phyloP scores from a whole-genome alignment of 257 asterid genomes.

The Forsythia suspensa region DNA sequence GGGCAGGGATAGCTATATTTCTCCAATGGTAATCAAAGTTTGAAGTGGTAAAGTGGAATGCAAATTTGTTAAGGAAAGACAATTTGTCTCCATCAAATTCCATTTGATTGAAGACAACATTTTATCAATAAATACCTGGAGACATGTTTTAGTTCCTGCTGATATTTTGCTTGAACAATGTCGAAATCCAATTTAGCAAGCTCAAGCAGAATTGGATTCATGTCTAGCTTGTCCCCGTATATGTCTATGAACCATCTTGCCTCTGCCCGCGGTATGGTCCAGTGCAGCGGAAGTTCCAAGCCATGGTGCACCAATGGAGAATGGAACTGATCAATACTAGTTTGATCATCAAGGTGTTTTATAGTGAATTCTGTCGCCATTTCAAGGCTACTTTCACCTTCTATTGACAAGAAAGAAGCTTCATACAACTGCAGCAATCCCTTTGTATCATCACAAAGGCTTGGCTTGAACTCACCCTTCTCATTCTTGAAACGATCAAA shows the following conservation, averaged over 20 bases:
- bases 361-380: constrained; percentile 33
- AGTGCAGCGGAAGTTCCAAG: constrained; percentile 17
- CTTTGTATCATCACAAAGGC: constrained; percentile 22
- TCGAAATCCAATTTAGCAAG: constrained; percentile 21
- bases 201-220: background rate
- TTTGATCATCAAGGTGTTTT: background rate
- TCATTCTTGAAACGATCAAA: constrained; percentile 36
- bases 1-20: too few species aligned
- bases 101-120: background rate
- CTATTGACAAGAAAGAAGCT: constrained; percentile 40
- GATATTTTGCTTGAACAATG: constrained; percentile 18
- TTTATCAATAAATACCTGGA: constrained; percentile 7
- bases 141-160: constrained; percentile 10
- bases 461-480: constrained; percentile 25
- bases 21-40: background rate
- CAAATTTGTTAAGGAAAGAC: too few species aligned
- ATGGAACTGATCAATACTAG: background rate
- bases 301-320: constrained; percentile 3
- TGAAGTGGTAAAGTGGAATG: too few species aligned
- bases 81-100: background rate
- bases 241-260: background rate
- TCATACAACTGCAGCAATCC: constrained; percentile 49
- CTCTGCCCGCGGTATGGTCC: constrained; percentile 6
- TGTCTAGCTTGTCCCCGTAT: background rate
- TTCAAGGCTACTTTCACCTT: constrained; percentile 43